These are phyloP conservation scores for Penicillium hordei DNA, from an alignment of 2,329 filamentous ascomycete genomes.

Conservation along the genomic window DNA sequence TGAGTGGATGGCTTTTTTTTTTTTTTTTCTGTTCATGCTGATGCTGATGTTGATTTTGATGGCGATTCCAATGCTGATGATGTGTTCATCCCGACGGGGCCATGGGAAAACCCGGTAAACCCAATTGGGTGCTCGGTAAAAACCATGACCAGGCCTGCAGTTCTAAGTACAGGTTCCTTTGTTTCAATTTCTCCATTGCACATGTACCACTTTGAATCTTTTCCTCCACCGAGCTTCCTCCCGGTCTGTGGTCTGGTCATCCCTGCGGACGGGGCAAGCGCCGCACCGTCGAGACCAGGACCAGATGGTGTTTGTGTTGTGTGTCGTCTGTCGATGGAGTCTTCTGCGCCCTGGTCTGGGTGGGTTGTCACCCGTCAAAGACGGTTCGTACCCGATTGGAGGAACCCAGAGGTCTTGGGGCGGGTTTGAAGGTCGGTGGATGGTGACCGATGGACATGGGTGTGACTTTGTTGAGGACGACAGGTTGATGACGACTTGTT, in stretches of 20 bases:
- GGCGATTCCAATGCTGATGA: neutral
- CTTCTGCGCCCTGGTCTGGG: neutral
- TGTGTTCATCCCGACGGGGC: slow-evolving; percentile 7
- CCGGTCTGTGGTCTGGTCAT: neutral
- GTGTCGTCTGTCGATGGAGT: neutral
- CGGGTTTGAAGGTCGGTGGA: neutral
- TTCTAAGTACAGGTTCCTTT: neutral
- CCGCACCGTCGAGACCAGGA: neutral
- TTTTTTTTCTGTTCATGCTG: neutral
- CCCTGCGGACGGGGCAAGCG: neutral
- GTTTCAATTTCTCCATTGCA: neutral
- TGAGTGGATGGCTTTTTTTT: too few species aligned
- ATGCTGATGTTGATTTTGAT: neutral
- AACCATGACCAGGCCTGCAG: slow-evolving; percentile 20
- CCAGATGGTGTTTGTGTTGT: neutral
- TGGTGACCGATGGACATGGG: neutral
- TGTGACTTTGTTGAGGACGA: neutral
- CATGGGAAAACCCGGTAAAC: slow-evolving; percentile 24
- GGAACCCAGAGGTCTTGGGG: neutral
- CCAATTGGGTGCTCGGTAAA: slow-evolving; percentile 15
- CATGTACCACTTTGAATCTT: neutral
- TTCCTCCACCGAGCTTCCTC: neutral
- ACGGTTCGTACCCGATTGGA: neutral
- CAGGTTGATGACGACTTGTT: neutral
- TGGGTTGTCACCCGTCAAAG: neutral